Base-by-base conservation (phyloP, 371 early-diverging fungal species). In the Batkoa obscura region DNA sequence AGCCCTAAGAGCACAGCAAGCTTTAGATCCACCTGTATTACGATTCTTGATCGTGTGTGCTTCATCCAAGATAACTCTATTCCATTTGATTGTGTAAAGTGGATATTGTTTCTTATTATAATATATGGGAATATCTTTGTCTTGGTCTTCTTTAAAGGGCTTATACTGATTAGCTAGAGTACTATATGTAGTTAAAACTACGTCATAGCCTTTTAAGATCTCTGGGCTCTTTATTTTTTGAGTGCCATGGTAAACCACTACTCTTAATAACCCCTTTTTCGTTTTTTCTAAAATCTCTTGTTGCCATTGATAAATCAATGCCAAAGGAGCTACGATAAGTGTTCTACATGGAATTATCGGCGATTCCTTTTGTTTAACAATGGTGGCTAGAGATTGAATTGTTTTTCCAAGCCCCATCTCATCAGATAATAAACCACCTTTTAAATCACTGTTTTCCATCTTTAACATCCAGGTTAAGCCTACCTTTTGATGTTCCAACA, bases 391-490 rank as follows among this genome's bases (percentile, higher is more conserved):
- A 0, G 84, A 78, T 62, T 90, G 85, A 31, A 92, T 67, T 0
- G 94, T 92, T 67, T 94, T 91, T 31, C 93, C 93, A 43, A 94
- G 65, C 0, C 93, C 93, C 89, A 88, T 83, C 57, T 87, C 88
- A 67, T 88, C 88, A 0, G 82, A 84, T 30, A 86, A 59, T 37
- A 88, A 82, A 3, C 88, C 88, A 57, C 88, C 88, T 9, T 33
- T 33, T 5, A 50, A n/a, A 12, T 17, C 10, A 31, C 47, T 47
- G 4, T 47, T 47, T 34, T 50, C 50, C 50, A 50, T 50, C 12
- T 17, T 50, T 50, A 50, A 12, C 50, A 50, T 31, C 50, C 50
- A 50, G n/a, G 12, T 33, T 12, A 50, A 33, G 3, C 50, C 50
- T 9, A 50, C 13, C n/a, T 36, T 50, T 36, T 50, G 50, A n/a